Evolutionary conservation across 257 asterid species (phyloP), one percentile per base, ranked within the genome.

Genomic region (Salvia miltiorrhiza): DNA sequence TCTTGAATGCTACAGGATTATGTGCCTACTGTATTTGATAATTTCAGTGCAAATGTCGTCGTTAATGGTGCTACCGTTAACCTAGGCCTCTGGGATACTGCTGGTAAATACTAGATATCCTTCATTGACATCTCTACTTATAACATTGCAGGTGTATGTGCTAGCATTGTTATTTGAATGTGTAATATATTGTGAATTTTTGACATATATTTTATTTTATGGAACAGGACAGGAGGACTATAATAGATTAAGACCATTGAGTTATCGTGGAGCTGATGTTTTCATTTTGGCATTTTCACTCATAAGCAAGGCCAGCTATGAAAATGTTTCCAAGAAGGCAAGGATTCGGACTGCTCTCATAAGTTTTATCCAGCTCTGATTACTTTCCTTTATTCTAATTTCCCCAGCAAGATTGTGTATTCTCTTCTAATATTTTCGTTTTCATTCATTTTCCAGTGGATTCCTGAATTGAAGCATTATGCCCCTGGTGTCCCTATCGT

Each of bases 71-170:
- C 76, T 76, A 85, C 87, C 47, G 88, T 88, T 41, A 88, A 88
- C 80, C 84, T 88, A 23, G 95, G 95, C 76, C 84, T 88, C 65
- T 88, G 95, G 95, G 95, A 88, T 76, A 88, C 95, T 30, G 95
- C 95, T 57, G 95, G 95, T 88, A 79, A 63, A 63, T 65, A 55
- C 39, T 47, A 48, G 54, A 68, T 54, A 21, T 48, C 35, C 24
- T 70, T n/a, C 63, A 68, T 61, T 9, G 14, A 44, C 41, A 28
- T 49, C 33, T 49, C 41, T 63, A 50, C 47, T 67, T 17, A n/a
- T 14, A 32, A 39, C 41, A 41, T 30, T 64, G 44, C 58, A 73
- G n/a, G 39, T 55, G 19, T 61, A 23, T 53, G 40, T 58, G 68
- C 67, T 21, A 24, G 65, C 65, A 54, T 19, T 45, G 21, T 45